A percentile compares a stretch with the other conserved stretches of the same genome.
These are phyloP conservation scores for Aspergillus fructus DNA, from an alignment of 2,329 filamentous ascomycete genomes.

Conservation along the genomic window DNA sequence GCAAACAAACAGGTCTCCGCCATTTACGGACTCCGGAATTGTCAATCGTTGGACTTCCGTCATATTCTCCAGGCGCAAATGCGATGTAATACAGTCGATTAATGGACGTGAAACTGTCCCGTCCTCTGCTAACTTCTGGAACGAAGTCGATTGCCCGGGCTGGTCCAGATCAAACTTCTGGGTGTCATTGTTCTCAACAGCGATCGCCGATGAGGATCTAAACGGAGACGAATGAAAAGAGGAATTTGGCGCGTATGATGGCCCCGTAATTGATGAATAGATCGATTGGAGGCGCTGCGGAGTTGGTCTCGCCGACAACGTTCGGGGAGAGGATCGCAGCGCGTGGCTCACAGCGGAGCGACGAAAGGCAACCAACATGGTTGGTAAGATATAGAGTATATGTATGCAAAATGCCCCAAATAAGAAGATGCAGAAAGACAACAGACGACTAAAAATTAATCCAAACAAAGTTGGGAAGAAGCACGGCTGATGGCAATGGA, in stretches of 20 bases:
- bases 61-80: conserved; percentile 80
- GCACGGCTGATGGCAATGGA: background rate
- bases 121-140: conserved; percentile 29
- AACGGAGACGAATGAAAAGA: conserved; percentile 32
- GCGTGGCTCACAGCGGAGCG: conserved; percentile 38
- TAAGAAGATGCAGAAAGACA: background rate
- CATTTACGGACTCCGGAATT: conserved; percentile 75
- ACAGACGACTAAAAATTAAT: background rate
- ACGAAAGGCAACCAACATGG: conserved; percentile 42
- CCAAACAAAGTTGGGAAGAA: conserved; percentile 2
- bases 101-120: conserved; percentile 62
- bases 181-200: conserved; percentile 22
- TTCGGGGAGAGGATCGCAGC: conserved; percentile 34
- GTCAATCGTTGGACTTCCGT: conserved; percentile 87
- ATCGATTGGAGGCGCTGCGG: conserved; percentile 31
- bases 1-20: conserved; percentile 72
- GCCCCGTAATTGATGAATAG: conserved; percentile 17
- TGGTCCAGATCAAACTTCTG: conserved; percentile 3
- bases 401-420: background rate
- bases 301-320: conserved; percentile 27
- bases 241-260: conserved; percentile 22
- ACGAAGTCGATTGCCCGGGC: background rate
- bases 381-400: conserved; percentile 11
- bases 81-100: conserved; percentile 65
- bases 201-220: conserved; percentile 26